Evolutionary conservation across 345 rosid species (phyloP), one percentile per base, ranked within the genome.

Genomic region (Eucalyptus melliodora): DNA sequence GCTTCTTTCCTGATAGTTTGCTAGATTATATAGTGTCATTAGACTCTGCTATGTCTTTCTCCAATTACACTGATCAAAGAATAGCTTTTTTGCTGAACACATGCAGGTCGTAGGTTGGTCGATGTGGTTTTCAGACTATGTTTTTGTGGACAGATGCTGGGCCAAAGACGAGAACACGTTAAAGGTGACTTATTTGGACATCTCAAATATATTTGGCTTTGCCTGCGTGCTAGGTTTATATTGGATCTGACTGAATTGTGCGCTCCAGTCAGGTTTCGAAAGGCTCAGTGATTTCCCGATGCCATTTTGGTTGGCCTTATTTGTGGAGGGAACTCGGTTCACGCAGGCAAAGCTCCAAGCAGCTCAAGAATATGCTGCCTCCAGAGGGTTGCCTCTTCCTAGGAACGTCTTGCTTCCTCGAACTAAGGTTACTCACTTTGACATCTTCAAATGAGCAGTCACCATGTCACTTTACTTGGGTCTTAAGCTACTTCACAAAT

Each of bases 311-410:
- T 59, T 97, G 94, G 99, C 99, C 82, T 96, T 97, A 90, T 97
- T 97, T 91, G 99, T 97, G 60, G 99, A 97, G 93, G 99, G 99
- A 91, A 97, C 99, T 90, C 98, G 99, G 77, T 97, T 97, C 90
- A 97, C 99, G 5, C 95, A 95, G 90, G 99, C 96, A 67, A 97
- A 97, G 92, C 98, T 97, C 91, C 90, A 94, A 92, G 99, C 97
- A 11, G 99, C 99, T 87, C 99, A 96, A 89, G 98, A 96, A 88
- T 97, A 94, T 88, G 98, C 99, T 50, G 93, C 94, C 91, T 93
- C 98, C 67, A 93, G 94, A 90, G 98, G 96, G 77, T 91, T 97
- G 92, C 99, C 99, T 85, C 37, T 95, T 90, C 99, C 99, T 69
- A 95, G 96, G 92, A 96, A 97, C 90, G 98, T 97, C 87, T 91